Percentiles rank a stretch among this genome's conserved stretches.
These are phyloP conservation scores for Neoboletus brunneissimus DNA, from an alignment of 768 basidiomycete species.

Conservation along the genomic window DNA sequence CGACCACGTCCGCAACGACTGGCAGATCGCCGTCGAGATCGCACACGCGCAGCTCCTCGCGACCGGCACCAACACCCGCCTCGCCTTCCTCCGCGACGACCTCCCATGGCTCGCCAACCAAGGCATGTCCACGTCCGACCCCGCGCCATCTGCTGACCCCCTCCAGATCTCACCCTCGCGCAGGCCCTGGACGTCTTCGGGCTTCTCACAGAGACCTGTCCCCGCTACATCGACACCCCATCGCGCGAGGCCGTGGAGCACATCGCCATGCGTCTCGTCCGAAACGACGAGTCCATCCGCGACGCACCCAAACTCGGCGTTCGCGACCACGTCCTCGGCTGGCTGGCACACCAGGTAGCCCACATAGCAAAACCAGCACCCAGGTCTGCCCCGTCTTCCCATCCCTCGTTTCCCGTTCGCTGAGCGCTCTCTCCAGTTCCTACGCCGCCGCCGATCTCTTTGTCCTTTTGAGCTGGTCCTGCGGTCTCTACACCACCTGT, in stretches of 20 bases:
- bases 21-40: conserved; percentile 52
- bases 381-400: conserved; percentile 45
- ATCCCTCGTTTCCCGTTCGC: neutral
- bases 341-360: conserved; percentile 68
- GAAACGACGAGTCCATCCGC: conserved; percentile 52
- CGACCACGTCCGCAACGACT: conserved; percentile 51
- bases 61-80: conserved; percentile 51
- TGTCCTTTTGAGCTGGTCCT: conserved; percentile 70
- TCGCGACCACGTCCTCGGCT: conserved; percentile 69
- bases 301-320: conserved; percentile 52
- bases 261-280: conserved; percentile 61
- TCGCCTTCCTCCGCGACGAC: conserved; percentile 62
- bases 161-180: conserved; percentile 54
- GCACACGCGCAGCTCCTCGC: conserved; percentile 51
- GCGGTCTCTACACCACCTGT: conserved; percentile 57
- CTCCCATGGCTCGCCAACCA: conserved; percentile 54
- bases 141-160: conserved; percentile 2
- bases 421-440: conserved; percentile 35
- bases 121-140: conserved; percentile 40
- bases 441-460: conserved; percentile 61
- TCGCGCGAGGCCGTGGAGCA: conserved; percentile 72
- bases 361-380: conserved; percentile 52
- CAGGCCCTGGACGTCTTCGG: conserved; percentile 70
- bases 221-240: conserved; percentile 68
- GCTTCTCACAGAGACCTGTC: conserved; percentile 71